phyloP scores from a whole-genome alignment of 2,329 filamentous ascomycete genomes.

The Colletotrichum sp. region DNA sequence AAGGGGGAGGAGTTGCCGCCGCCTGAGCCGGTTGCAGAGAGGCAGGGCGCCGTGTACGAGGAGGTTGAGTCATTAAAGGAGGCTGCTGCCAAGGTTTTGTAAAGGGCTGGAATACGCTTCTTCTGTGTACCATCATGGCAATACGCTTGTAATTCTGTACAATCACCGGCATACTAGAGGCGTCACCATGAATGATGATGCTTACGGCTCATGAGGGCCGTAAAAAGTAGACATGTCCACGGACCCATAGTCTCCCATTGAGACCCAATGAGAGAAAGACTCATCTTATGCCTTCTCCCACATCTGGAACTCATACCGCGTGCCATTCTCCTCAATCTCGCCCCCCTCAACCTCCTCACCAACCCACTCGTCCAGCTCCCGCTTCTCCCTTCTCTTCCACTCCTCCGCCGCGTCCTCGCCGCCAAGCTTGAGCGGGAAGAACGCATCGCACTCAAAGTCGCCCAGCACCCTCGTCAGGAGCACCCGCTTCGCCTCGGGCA shows the following conservation, averaged over 20 bases:
- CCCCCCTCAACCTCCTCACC: constrained; percentile 67
- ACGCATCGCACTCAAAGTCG: constrained; percentile 79
- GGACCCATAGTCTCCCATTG: neutral
- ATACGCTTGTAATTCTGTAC: constrained; percentile 28
- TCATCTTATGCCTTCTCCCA: constrained; percentile 60
- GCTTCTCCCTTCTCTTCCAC: constrained; percentile 32
- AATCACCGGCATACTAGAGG: constrained; percentile 10
- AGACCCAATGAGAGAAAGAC: neutral
- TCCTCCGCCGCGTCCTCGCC: constrained; percentile 31
- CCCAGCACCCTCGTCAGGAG: constrained; percentile 70
- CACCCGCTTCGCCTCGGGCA: constrained; percentile 64
- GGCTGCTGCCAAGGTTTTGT: neutral
- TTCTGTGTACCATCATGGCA: neutral
- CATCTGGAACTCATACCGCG: constrained; percentile 75
- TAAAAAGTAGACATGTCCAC: neutral
- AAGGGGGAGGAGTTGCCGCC: constrained; percentile 10
- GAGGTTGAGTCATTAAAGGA: neutral
- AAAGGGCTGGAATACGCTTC: neutral
- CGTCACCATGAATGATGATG: neutral
- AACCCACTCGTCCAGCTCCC: constrained; percentile 65
- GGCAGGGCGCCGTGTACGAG: constrained; percentile 17
- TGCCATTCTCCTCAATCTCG: constrained; percentile 66
- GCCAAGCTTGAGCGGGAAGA: constrained; percentile 68
- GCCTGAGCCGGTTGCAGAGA: constrained; percentile 21
- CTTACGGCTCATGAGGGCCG: neutral